Evolutionary conservation across 2,329 filamentous ascomycete species (phyloP).

Genomic region (Diaporthe ilicicola): DNA sequence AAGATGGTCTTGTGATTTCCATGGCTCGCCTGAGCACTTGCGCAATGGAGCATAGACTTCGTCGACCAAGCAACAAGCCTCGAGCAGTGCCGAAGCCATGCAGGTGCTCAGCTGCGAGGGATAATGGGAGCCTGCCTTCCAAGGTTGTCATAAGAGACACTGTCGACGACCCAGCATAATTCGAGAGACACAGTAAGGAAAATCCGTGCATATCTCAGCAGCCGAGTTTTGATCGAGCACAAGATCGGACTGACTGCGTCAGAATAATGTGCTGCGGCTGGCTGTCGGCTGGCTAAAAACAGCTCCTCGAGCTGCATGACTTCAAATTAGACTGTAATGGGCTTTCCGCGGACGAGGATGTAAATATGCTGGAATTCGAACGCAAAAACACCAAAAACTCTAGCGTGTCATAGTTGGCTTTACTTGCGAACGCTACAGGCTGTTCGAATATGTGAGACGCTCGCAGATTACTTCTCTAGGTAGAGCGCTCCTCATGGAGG

Average conservation of each 20-base stretch:
- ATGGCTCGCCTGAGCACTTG: background rate
- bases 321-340: no score
- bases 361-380: no score
- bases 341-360: no score
- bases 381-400: no score
- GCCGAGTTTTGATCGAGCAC: no score
- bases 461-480: background rate
- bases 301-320: no score
- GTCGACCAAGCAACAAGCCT: background rate
- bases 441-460: background rate
- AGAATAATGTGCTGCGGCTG: no score
- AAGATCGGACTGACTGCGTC: no score
- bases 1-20: background rate
- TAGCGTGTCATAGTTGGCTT: no score
- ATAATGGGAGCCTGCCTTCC: background rate
- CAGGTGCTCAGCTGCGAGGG: background rate
- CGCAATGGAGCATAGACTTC: background rate
- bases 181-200: no score
- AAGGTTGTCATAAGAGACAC: background rate
- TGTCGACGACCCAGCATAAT: background rate
- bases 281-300: no score
- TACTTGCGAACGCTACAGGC: background rate
- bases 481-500: background rate
- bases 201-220: no score
- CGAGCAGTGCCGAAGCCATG: background rate